Evolutionary conservation across 2,329 filamentous ascomycete genomes (phyloP).

Genomic region (Colletotrichum echinochloae): DNA sequence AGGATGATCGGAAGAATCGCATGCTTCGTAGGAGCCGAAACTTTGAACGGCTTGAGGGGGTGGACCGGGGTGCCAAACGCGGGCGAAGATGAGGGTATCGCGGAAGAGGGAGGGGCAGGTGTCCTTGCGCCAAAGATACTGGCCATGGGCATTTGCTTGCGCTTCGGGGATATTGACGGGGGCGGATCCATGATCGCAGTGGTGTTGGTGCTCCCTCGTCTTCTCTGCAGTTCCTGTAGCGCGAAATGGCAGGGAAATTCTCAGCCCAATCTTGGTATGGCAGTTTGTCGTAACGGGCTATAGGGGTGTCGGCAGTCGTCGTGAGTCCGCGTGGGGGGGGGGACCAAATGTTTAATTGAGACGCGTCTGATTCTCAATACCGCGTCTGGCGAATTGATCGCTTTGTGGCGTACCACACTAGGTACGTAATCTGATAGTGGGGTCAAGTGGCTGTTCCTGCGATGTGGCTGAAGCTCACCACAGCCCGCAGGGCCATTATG

Average conservation of each 20-base stretch:
- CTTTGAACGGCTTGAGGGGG: constrained; percentile 75
- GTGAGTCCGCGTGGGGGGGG: neutral
- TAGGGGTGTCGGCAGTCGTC: neutral
- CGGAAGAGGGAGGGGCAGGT: constrained; percentile 60
- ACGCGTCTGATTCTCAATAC: constrained; percentile 27
- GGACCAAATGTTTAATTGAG: constrained; percentile 41
- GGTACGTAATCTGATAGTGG: no score
- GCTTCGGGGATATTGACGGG: constrained; percentile 40
- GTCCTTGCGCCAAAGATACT: constrained; percentile 56
- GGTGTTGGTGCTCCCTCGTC: neutral
- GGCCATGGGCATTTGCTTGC: constrained; percentile 49
- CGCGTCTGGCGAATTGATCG: constrained; percentile 20
- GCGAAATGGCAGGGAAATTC: neutral
- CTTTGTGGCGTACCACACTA: constrained; percentile 6
- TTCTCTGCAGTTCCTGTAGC: constrained; percentile 7
- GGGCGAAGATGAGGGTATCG: constrained; percentile 88
- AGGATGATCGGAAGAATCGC: constrained; percentile 89
- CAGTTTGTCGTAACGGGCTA: neutral
- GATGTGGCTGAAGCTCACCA: constrained; percentile 17
- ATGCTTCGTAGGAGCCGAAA: constrained; percentile 59
- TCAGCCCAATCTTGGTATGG: neutral
- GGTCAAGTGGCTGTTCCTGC: neutral
- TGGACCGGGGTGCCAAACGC: constrained; percentile 90
- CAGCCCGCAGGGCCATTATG: neutral
- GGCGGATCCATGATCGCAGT: constrained; percentile 49